Evolutionary conservation across 257 asterid species (phyloP).

Genomic region (Ehretia macrophylla): DNA sequence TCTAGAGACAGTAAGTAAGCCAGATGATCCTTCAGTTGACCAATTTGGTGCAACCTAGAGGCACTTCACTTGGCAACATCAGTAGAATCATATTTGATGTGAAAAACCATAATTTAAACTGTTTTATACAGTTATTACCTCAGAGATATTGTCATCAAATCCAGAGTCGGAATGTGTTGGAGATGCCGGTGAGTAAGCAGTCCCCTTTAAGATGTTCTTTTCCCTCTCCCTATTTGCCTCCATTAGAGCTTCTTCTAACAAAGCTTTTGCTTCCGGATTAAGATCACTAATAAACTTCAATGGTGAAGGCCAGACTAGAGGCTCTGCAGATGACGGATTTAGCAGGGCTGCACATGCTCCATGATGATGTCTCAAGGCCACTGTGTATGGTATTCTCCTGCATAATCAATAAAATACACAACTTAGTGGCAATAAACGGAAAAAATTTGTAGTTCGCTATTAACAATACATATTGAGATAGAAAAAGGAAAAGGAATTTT

Average conservation of each 20-base stretch:
- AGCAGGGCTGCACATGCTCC: conserved; percentile 86
- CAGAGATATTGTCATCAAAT: conserved; percentile 53
- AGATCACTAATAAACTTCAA: conserved; percentile 85
- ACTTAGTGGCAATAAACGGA: not conserved
- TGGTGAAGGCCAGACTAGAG: conserved; percentile 97
- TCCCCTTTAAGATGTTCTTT: conserved; percentile 60
- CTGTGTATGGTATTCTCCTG: conserved; percentile 88
- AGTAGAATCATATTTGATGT: not conserved
- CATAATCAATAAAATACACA: not conserved
- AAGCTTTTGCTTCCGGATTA: conserved; percentile 70
- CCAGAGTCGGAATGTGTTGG: conserved; percentile 59
- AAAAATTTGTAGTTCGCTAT: not conserved
- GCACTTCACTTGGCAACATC: too few relatives aligned
- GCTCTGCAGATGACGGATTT: conserved; percentile 92
- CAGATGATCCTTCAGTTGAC: too few relatives aligned
- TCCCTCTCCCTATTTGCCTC: conserved; percentile 83
- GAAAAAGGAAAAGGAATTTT: not conserved
- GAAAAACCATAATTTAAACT: not conserved
- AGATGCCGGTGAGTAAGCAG: conserved; percentile 42
- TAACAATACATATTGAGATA: not conserved
- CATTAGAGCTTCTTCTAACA: conserved; percentile 75
- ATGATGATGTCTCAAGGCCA: conserved; percentile 71
- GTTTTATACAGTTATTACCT: conserved; percentile 36
- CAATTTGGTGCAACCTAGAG: too few relatives aligned
- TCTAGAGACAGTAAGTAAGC: too few relatives aligned